phyloP scores from a whole-genome alignment of 1,284 basidiomycete genomes.

The Marasmius fiardii region DNA sequence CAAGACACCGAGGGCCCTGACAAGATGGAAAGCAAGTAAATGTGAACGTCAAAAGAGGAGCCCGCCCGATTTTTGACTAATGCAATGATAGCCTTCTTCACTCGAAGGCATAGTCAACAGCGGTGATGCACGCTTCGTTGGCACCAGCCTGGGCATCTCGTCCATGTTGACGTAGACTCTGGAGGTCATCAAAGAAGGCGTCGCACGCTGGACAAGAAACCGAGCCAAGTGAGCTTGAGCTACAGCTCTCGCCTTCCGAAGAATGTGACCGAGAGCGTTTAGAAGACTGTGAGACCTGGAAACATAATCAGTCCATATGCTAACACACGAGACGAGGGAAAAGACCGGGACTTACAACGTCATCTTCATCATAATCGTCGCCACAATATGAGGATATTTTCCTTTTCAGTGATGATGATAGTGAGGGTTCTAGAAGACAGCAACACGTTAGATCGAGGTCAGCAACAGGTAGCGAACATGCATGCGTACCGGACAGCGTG shows the following conservation, averaged over 20 bases:
- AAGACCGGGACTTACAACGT: constrained; percentile 36
- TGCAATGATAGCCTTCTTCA: constrained; percentile 24
- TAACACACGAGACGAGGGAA: constrained; percentile 4
- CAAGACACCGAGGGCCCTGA: neutral
- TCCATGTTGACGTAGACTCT: constrained; percentile 58
- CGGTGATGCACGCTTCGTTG: constrained; percentile 66
- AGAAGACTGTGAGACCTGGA: constrained; percentile 47
- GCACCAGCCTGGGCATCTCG: constrained; percentile 33
- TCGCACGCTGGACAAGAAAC: constrained; percentile 70
- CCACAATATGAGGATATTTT: constrained; percentile 31
- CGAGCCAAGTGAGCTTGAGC: constrained; percentile 29
- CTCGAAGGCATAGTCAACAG: constrained; percentile 71
- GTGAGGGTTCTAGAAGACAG: constrained; percentile 22
- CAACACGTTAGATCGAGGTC: constrained; percentile 6
- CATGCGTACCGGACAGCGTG: constrained; percentile 31
- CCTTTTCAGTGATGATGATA: constrained; percentile 39
- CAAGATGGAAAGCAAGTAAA: neutral
- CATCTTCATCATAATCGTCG: constrained; percentile 36
- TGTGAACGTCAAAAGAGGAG: neutral
- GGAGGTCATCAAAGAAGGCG: constrained; percentile 52
- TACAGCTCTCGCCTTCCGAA: constrained; percentile 20
- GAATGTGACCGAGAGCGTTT: constrained; percentile 45
- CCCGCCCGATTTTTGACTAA: neutral
- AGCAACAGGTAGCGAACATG: neutral
- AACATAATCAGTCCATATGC: constrained; percentile 6